Evolutionary conservation across 345 rosid species (phyloP).

Genomic region (Eucalyptus curtisii): DNA sequence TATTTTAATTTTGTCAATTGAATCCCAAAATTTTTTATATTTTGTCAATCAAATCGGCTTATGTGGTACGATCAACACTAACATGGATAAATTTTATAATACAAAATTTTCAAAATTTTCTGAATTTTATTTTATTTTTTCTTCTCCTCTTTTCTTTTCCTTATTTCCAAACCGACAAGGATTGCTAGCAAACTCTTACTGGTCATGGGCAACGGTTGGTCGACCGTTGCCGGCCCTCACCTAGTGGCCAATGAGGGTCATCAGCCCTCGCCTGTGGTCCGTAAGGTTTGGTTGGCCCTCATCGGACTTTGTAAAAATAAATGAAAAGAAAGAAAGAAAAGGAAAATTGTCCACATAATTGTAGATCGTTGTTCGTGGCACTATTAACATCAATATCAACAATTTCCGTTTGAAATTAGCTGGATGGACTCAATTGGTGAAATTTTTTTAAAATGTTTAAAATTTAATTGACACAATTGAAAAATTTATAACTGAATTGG

Average conservation of each 20-base stretch:
- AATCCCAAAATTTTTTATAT: no score
- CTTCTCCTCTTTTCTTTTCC: neutral
- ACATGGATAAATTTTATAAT: no score
- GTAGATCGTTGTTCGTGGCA: no score
- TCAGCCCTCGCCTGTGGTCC: rapidly evolving
- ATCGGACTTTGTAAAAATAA: neutral
- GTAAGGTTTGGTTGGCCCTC: neutral
- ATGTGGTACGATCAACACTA: rapidly evolving
- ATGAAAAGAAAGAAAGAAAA: no score
- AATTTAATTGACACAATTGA: neutral
- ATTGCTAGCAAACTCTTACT: neutral
- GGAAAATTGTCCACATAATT: neutral
- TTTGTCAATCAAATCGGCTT: neutral
- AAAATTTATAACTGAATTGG: no score
- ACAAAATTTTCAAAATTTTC: rapidly evolving
- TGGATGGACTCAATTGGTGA: neutral
- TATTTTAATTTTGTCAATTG: no score
- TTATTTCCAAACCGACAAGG: neutral
- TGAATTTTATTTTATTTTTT: no score
- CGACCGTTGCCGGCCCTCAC: neutral
- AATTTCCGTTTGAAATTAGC: no score
- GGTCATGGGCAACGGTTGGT: rapidly evolving
- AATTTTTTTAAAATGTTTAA: no score
- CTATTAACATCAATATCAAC: neutral
- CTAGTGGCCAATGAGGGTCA: neutral